A percentile compares a stretch with the other conserved stretches of the same genome.
phyloP scores from a whole-genome alignment of 2,329 filamentous ascomycete genomes.

The Colletotrichum sp. region DNA sequence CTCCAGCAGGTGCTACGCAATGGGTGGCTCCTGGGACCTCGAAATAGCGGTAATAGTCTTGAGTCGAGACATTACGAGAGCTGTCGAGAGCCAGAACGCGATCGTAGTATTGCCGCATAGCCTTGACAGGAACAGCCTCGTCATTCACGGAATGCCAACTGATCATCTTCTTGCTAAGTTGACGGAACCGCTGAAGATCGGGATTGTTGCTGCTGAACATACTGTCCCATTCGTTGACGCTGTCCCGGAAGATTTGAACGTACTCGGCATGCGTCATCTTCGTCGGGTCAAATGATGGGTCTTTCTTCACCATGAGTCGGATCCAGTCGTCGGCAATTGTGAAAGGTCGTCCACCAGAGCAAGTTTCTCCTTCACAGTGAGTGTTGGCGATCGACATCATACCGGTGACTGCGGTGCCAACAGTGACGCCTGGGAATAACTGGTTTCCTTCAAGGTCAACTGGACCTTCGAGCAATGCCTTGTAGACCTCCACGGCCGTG shows the following conservation, averaged over 20 bases:
- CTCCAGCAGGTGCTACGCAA: constrained; percentile 33
- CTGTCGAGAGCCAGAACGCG: neutral
- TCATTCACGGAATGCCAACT: constrained; percentile 46
- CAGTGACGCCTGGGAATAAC: neutral
- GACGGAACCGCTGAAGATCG: constrained; percentile 31
- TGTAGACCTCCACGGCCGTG: neutral
- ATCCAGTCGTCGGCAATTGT: neutral
- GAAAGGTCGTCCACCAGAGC: neutral
- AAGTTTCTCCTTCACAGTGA: neutral
- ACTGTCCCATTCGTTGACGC: constrained; percentile 18
- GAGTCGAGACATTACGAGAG: neutral
- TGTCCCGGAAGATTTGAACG: constrained; percentile 21
- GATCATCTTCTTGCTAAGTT: constrained; percentile 42
- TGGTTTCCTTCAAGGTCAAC: neutral
- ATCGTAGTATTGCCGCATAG: neutral
- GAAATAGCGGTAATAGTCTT: constrained; percentile 39
- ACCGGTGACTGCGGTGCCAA: neutral
- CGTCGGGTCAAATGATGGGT: constrained; percentile 28
- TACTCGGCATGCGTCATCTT: constrained; percentile 8
- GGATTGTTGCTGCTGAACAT: constrained; percentile 29
- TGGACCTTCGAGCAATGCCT: neutral
- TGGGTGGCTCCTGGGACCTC: constrained; percentile 55
- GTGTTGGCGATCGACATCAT: neutral
- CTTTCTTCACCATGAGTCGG: constrained; percentile 26
- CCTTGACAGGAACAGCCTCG: constrained; percentile 31